phyloP scores from a whole-genome alignment of 108 stramenopile genomes.

The Ochromonas danica region DNA sequence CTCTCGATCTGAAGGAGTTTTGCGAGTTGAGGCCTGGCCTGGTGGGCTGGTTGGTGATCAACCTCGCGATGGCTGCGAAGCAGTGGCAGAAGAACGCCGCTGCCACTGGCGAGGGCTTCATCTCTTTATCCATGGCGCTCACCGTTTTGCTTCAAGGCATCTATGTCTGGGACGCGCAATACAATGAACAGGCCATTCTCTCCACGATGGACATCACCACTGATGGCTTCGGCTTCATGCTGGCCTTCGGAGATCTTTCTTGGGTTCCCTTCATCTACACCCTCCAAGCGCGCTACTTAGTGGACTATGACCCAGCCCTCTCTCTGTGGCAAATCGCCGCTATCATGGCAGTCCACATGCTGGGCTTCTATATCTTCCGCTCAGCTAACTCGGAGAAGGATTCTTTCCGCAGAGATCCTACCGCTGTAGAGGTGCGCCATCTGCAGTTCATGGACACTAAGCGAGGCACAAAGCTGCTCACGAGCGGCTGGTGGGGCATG shows the following conservation, averaged over 20 bases:
- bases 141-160: constrained; percentile 81
- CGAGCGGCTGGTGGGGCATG: constrained; percentile 94
- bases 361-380: constrained; percentile 79
- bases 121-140: constrained; percentile 81
- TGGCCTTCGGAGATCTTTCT: constrained; percentile 92
- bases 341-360: constrained; percentile 53
- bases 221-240: constrained; percentile 99
- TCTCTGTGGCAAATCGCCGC: constrained; percentile 46
- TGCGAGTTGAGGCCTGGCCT: constrained; percentile 93
- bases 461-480: constrained; percentile 78
- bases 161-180: constrained; percentile 95
- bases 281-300: constrained; percentile 84
- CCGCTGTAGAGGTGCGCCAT: constrained; percentile 62
- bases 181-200: constrained; percentile 85
- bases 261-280: constrained; percentile 98
- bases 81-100: constrained; percentile 72
- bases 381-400: constrained; percentile 90
- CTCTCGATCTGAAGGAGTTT: constrained; percentile 92
- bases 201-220: constrained; percentile 99
- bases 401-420: constrained; percentile 82
- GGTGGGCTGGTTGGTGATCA: constrained; percentile 82
- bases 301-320: constrained; percentile 78
- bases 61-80: constrained; percentile 70
- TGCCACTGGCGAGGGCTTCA: constrained; percentile 1
- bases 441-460: constrained; percentile 70